A percentile compares a stretch with the other conserved stretches of the same genome.
phyloP scores from a whole-genome alignment of 768 basidiomycete genomes.

The Tephrocybe sp. region DNA sequence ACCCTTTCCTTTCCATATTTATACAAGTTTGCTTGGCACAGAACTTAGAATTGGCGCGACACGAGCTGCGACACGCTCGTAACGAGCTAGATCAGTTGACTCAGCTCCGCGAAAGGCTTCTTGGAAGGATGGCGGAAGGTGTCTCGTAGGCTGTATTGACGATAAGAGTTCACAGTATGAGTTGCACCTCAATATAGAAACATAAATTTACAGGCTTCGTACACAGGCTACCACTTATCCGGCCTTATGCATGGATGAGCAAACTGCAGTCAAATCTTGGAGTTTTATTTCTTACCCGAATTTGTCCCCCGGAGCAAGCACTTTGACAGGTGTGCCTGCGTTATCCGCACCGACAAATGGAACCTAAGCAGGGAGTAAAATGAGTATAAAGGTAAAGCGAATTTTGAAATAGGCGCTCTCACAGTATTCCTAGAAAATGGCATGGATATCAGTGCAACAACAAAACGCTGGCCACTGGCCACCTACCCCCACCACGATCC shows the following conservation, averaged over 20 bases:
- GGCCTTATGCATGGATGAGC: constrained; percentile 5
- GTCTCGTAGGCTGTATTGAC: too few species aligned
- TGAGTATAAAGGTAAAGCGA: neutral
- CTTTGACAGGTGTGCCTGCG: constrained; percentile 24
- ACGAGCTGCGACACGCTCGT: constrained; percentile 39
- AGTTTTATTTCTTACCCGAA: constrained; percentile 27
- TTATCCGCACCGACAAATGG: constrained; percentile 26
- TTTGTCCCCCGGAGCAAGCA: constrained; percentile 27
- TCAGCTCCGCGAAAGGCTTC: constrained; percentile 45
- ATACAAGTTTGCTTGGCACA: constrained; percentile 12
- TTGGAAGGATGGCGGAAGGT: constrained; percentile 45
- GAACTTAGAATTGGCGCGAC: constrained; percentile 48
- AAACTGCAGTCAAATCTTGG: neutral
- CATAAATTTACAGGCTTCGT: neutral
- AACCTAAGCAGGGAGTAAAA: constrained; percentile 12
- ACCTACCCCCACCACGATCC: constrained; percentile 36
- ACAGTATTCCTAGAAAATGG: constrained; percentile 22
- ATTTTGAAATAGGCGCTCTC: neutral
- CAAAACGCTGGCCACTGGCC: too few species aligned
- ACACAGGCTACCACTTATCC: constrained; percentile 7
- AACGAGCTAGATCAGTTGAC: constrained; percentile 46
- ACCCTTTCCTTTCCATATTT: neutral
- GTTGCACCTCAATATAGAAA: too few species aligned
- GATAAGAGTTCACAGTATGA: too few species aligned
- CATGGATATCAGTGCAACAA: too few species aligned